These are phyloP conservation scores for Luzula sylvatica DNA, from an alignment of 176 grass and related monocot species.

Conservation along the genomic window DNA sequence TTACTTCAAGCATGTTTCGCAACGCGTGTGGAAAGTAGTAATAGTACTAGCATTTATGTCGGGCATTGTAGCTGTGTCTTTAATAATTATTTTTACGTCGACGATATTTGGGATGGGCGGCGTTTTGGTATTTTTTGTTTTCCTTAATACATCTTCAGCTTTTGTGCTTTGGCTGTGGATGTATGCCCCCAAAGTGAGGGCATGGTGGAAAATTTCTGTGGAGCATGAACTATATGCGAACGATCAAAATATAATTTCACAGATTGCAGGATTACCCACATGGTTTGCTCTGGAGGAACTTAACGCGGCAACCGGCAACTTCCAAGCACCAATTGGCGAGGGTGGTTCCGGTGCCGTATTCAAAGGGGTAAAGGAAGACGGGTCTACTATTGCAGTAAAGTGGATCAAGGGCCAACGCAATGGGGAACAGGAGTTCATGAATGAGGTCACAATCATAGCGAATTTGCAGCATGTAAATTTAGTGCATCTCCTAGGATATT, in stretches of 20 bases:
- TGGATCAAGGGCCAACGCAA: conserved; percentile 8
- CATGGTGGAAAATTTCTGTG: too few relatives aligned
- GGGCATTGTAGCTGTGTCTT: background rate
- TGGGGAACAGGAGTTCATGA: conserved; percentile 35
- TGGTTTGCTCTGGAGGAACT: conserved; percentile 8
- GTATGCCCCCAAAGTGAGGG: background rate
- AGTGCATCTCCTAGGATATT: conserved; percentile 51
- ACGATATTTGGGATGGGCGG: background rate
- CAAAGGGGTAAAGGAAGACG: too few relatives aligned
- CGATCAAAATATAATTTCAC: background rate
- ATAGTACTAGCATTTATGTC: background rate
- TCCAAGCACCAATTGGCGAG: conserved; percentile 21
- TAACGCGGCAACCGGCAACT: conserved; percentile 25
- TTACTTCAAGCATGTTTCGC: background rate
- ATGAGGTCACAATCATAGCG: conserved; percentile 33
- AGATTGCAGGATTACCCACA: background rate
- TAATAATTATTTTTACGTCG: background rate
- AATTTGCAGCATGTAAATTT: conserved; percentile 45
- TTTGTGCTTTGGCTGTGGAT: background rate
- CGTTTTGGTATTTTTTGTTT: conserved; percentile 7
- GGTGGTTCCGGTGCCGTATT: conserved; percentile 37
- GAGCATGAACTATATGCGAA: background rate
- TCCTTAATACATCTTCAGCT: background rate
- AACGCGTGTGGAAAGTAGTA: background rate
- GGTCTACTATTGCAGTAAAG: conserved; percentile 41